phyloP scores from a whole-genome alignment of 148 eudicot genomes.

The Camellia lanceoleosa region DNA sequence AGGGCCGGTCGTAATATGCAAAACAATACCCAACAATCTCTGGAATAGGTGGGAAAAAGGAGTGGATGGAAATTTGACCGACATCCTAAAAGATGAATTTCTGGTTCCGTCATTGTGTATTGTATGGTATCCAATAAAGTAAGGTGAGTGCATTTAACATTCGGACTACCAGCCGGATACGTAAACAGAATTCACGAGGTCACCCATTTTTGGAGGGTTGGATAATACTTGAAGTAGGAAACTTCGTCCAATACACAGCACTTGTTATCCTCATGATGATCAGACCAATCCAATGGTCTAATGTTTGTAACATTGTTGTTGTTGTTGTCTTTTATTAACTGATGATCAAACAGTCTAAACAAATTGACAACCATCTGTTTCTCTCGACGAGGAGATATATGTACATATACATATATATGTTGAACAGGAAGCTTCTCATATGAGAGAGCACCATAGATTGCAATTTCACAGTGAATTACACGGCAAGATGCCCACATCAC shows the following conservation, averaged over 20 bases:
- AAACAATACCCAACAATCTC: no score
- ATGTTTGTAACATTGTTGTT: neutral
- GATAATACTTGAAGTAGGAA: neutral
- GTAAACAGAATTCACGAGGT: neutral
- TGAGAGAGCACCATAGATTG: neutral
- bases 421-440: neutral
- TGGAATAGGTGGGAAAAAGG: no score
- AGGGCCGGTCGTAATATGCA: no score
- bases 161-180: neutral
- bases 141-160: neutral
- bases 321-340: neutral
- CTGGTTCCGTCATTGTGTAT: no score
- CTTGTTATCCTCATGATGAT: no score
- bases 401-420: no score
- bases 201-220: neutral
- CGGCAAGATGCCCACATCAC: neutral
- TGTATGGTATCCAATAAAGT: no score
- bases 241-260: neutral
- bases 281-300: neutral
- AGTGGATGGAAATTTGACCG: no score
- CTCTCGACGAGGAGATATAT: neutral
- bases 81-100: no score
- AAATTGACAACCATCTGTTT: neutral
- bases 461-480: neutral
- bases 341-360: neutral